Percentiles rank a stretch among this genome's conserved stretches.
Evolutionary conservation across 352 stramenopile species (phyloP).

Genomic region (Globisporangium nunn): DNA sequence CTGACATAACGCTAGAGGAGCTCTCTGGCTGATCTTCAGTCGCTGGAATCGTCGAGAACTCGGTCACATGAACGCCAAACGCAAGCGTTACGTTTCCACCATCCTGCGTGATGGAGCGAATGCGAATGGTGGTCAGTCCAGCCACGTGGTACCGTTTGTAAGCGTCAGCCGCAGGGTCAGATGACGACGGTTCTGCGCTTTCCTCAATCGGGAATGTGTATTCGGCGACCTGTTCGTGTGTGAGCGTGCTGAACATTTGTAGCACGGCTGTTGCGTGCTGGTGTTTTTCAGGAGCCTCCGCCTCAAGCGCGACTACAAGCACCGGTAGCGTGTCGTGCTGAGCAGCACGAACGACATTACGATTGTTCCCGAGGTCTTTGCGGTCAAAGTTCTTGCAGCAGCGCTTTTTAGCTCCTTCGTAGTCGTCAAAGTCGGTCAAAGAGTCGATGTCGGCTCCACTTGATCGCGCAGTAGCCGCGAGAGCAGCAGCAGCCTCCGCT

Average conservation of each 20-base stretch:
- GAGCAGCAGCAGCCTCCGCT: conserved; percentile 16
- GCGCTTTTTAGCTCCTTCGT: conserved; percentile 31
- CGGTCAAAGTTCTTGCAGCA: conserved; percentile 21
- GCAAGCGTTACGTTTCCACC: background rate
- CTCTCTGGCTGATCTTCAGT: conserved; percentile 1
- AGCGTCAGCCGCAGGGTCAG: background rate
- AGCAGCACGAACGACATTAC: background rate
- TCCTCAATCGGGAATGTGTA: background rate
- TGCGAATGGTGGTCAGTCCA: conserved; percentile 4
- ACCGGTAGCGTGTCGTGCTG: conserved; percentile 7
- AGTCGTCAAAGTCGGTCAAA: conserved; percentile 28
- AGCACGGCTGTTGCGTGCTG: background rate
- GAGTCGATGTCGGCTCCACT: background rate
- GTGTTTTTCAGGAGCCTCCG: background rate
- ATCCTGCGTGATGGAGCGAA: background rate
- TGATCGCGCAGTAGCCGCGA: conserved; percentile 15
- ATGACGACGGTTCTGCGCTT: background rate
- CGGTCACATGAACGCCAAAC: conserved; percentile 2
- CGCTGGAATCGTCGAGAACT: background rate
- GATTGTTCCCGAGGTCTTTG: background rate
- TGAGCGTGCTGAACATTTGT: conserved; percentile 5
- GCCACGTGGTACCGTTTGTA: background rate
- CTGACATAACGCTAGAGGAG: background rate
- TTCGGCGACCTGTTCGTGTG: background rate
- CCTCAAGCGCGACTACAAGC: conserved; percentile 2